These are phyloP conservation scores for Pistacia integerrima DNA, from an alignment of 345 rosid genomes.

Conservation along the genomic window DNA sequence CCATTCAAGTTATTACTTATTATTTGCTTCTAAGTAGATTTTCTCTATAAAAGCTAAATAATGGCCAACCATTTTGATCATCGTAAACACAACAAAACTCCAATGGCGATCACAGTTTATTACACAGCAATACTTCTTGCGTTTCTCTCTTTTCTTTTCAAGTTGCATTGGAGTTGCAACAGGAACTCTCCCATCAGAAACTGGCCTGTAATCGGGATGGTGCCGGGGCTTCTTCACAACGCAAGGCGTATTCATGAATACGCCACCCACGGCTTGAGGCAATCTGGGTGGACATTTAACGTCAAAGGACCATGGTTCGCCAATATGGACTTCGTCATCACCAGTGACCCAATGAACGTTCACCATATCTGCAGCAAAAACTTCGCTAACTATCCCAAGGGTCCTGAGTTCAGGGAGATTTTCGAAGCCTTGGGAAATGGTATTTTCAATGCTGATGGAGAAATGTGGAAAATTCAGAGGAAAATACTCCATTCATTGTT, in stretches of 20 bases:
- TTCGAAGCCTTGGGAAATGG: conserved; percentile 29
- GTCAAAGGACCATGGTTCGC: conserved; percentile 31
- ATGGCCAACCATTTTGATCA: no score
- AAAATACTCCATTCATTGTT: conserved; percentile 17
- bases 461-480: conserved; percentile 27
- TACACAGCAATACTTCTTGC: no score
- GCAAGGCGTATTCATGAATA: conserved; percentile 1
- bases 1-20: no score
- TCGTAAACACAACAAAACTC: no score
- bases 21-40: no score
- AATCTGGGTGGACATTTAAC: conserved; percentile 7
- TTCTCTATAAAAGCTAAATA: no score
- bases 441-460: conserved; percentile 13
- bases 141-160: no score
- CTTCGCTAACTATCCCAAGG: conserved; percentile 27
- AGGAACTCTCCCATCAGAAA: conserved; percentile 3
- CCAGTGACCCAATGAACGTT: conserved; percentile 19
- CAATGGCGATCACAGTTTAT: no score
- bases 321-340: conserved; percentile 10
- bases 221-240: conserved; percentile 17
- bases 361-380: conserved; percentile 20
- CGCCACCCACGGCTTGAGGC: background rate
- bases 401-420: conserved; percentile 13
- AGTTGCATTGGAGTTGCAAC: no score
- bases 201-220: conserved; percentile 26